Base-by-base conservation (phyloP, 2,329 filamentous ascomycete genomes). In the Aspergillus novoparasiticus region DNA sequence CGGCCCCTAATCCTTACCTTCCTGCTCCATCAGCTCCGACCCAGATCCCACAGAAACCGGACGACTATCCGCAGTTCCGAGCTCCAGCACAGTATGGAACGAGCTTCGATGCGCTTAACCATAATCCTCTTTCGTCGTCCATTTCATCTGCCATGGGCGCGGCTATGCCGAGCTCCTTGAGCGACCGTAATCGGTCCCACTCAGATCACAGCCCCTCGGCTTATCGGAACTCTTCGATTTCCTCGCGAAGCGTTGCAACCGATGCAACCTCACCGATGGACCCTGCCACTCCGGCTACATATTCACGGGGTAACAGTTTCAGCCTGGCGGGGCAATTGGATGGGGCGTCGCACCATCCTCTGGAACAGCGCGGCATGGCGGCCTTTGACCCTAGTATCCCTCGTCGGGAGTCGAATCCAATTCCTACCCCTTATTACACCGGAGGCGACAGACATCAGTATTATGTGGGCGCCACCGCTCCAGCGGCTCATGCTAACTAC, bases 201-300 rank as follows among this genome's bases (percentile, higher is more conserved):
- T 75, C 76, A 2, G 74, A 77, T 19, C 73, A 76, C 64, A 76
- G 74, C 59, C 71, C 73, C 1, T 71, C 74, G 3, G 72, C 76
- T 12, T 80, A 80, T 60, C 75, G 78, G 55, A 80, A 78, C 46
- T 75, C 76, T 4, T 78, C 78, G 10, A 73, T 80, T 28, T 76
- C 78, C 14, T 77, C 75, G 26, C 75, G 78, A 48, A 78, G 72
- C 58, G 71, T 78, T 43, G 71, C 75, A 9, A 74, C 78, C 14
- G 78, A 80, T 53, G 73, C 73, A 2, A 75, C 78, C 14, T 78
- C 77, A 3, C 74, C 76, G 1, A 75, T 79, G 59, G 78, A 79
- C 58, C 72, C 77, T 4, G 67, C 77, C 8, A 77, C 76, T 0
- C 73, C 76, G 0, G 72, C 66, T 23, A 75, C 75, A 11, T 79